phyloP scores from a whole-genome alignment of 305 asterid genomes.

The Vinca major region DNA sequence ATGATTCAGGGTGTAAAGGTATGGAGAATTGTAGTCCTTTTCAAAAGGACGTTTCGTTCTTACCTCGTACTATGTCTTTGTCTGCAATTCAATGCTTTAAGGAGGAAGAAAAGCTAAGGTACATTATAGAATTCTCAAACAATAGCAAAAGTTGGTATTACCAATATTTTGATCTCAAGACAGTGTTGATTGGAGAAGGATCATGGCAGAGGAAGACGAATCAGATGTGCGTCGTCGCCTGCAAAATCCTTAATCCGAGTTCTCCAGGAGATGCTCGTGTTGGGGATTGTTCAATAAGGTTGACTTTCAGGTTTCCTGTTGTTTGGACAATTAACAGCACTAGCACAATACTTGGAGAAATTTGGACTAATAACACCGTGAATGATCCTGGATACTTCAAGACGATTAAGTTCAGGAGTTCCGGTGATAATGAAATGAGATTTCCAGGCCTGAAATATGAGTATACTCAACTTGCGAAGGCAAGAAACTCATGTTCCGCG shows the following conservation, averaged over 20 bases:
- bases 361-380: slow-evolving; percentile 36
- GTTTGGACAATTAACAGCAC: slow-evolving; percentile 28
- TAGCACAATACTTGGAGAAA: slow-evolving; percentile 30
- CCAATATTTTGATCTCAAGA: slow-evolving; percentile 11
- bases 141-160: not conserved
- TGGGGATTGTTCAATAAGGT: slow-evolving; percentile 40
- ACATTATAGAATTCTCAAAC: slow-evolving; percentile 20
- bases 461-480: slow-evolving; percentile 40
- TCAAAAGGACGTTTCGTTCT: slow-evolving; percentile 7
- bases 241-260: slow-evolving; percentile 30
- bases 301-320: slow-evolving; percentile 42
- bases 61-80: slow-evolving; percentile 25
- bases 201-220: slow-evolving; percentile 43
- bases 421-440: not conserved
- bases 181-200: slow-evolving; percentile 46
- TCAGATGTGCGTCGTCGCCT: slow-evolving; percentile 33
- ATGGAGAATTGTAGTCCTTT: slow-evolving; percentile 28
- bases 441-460: slow-evolving; percentile 34
- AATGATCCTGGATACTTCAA: slow-evolving; percentile 28
- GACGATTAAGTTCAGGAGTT: slow-evolving; percentile 19
- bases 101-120: slow-evolving; percentile 29
- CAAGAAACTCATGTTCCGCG: slow-evolving; percentile 22
- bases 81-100: slow-evolving; percentile 31
- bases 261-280: slow-evolving; percentile 18
- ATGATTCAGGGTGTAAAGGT: slow-evolving; percentile 26